A percentile compares a stretch with the other conserved stretches of the same genome.
phyloP scores from a whole-genome alignment of 2,329 filamentous ascomycete species.

The Trichoderma semiorbis region DNA sequence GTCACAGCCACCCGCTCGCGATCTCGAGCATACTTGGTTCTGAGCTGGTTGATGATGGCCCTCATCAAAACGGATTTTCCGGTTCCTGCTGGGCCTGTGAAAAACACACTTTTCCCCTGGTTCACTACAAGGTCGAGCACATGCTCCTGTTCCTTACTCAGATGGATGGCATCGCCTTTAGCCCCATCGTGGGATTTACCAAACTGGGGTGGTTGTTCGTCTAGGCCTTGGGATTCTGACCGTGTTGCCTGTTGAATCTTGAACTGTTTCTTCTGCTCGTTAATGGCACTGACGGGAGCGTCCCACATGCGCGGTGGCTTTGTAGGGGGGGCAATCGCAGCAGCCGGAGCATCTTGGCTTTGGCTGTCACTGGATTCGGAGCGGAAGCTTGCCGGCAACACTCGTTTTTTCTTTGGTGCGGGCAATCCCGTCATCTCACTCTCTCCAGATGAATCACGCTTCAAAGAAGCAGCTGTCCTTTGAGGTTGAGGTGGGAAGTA shows the following conservation, averaged over 20 bases:
- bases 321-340: constrained; percentile 28
- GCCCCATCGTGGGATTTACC: constrained; percentile 26
- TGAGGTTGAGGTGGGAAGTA: constrained; percentile 38
- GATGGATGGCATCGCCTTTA: constrained; percentile 55
- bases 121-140: constrained; percentile 81
- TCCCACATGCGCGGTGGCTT: constrained; percentile 59
- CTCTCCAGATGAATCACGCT: constrained; percentile 41
- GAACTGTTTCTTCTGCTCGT: constrained; percentile 73
- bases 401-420: constrained; percentile 47
- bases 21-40: constrained; percentile 70
- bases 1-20: constrained; percentile 87
- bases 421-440: constrained; percentile 26
- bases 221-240: constrained; percentile 27
- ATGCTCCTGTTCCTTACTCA: constrained; percentile 82
- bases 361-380: constrained; percentile 29
- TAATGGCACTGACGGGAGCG: constrained; percentile 67
- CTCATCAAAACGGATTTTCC: constrained; percentile 96
- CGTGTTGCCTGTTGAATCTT: constrained; percentile 50
- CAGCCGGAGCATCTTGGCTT: neutral
- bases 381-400: constrained; percentile 52
- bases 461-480: constrained; percentile 30
- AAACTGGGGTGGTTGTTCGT: constrained; percentile 28
- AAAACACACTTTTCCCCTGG: constrained; percentile 85
- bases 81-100: constrained; percentile 93
- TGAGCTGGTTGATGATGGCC: constrained; percentile 79